A percentile compares a stretch with the other conserved stretches of the same genome.
Evolutionary conservation across 345 rosid genomes (phyloP).

Genomic region (Heritiera fomes): DNA sequence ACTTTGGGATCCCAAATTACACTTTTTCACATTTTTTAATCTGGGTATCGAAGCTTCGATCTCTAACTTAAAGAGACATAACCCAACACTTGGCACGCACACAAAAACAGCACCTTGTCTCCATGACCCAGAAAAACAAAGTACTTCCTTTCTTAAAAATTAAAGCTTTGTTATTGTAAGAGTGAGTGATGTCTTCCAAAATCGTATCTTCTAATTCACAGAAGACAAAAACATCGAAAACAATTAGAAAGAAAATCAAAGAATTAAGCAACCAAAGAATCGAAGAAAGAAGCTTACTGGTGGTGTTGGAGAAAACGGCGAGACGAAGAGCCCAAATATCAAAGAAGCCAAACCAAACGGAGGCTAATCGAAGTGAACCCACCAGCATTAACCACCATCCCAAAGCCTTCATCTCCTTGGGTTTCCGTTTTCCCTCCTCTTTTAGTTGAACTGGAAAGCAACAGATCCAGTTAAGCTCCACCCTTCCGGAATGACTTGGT

Average conservation of each 20-base stretch:
- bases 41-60: constrained; percentile 5
- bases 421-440: background rate
- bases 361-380: constrained; percentile 76
- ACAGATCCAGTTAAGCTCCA: background rate
- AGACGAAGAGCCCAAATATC: constrained; percentile 86
- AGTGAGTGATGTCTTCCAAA: background rate
- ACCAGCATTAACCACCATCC: constrained; percentile 95
- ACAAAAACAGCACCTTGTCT: constrained; percentile 16
- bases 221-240: background rate
- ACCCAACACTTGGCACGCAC: constrained; percentile 16
- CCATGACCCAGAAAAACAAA: background rate
- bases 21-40: background rate
- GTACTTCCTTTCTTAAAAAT: background rate
- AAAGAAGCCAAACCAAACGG: constrained; percentile 95
- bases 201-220: background rate
- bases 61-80: background rate
- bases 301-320: constrained; percentile 79
- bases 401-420: constrained; percentile 64
- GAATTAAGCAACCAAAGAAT: background rate
- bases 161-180: constrained; percentile 1
- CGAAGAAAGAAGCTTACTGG: constrained; percentile 40
- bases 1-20: constrained; percentile 13
- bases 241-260: background rate
- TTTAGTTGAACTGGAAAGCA: too few relatives aligned
- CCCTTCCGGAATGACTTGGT: too few relatives aligned